Evolutionary conservation across 768 basidiomycete species (phyloP), one percentile per base, ranked within the genome.

Genomic region (Thelephora ganbajun): DNA sequence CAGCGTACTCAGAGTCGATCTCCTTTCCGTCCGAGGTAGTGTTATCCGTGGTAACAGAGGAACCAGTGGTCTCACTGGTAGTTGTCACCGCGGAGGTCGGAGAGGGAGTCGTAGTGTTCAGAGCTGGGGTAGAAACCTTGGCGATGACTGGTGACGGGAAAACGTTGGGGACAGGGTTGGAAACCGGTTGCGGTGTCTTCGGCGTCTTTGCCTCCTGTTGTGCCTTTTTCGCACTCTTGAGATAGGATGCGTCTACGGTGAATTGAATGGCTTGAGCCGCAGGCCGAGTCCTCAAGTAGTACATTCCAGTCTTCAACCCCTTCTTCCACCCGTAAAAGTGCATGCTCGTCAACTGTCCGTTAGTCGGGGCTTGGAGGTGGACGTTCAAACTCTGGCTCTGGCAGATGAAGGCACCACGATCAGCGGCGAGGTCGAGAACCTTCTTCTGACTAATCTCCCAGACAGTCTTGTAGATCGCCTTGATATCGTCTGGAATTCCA

Each of bases 291-390:
- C 96, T 79, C 44, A 99, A 74, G 66, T 99, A 98, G 68, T 91
- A 92, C 88, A 94, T 93, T 55, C 94, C 96, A 1, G 96, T 99
- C 77, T 99, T 99, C 59, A 99, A 68, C 33, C 96, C 96, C 68
- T 90, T 90, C 76, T 94, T 94, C 96, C 96, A 98, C n/a, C 92
- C 96, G 61, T 97, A 97, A 72, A 93, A 94, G 65, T 93, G 91
- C 90, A 92, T 92, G 51, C 83, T 86, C 35, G 91, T 93, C 52
- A 99, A 71, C 63, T 99, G 94, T 7, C 89, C 89, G 49, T 82
- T 70, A 2, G 90, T 90, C 26, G 94, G 94, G 35, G 83, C 70
- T 61, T 87, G 80, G 43, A 99, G 66, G 62, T 97, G 94, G 49
- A 99, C 77, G 64, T 98, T 98, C 62, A 99, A 69, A 51, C 82